Percentiles rank a stretch among this genome's conserved stretches.
Conservation (phyloP, 768 basidiomycete species). For the Mycena metata region DNA sequence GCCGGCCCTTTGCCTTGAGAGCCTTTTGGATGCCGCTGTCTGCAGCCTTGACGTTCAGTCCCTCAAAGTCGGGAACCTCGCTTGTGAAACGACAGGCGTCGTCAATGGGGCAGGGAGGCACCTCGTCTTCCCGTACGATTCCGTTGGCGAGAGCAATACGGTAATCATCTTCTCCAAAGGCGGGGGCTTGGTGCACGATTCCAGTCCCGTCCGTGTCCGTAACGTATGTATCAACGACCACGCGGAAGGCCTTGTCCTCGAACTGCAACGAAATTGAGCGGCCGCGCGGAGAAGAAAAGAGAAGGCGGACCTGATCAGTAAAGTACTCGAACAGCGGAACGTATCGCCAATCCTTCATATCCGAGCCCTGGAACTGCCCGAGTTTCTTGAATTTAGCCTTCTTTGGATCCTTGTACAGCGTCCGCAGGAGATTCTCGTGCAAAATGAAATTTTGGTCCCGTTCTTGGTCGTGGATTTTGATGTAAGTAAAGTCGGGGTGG, state of each 20-base stretch:
- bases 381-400: slow-evolving; percentile 96
- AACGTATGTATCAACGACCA: slow-evolving; percentile 93
- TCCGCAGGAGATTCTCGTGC: slow-evolving; percentile 86
- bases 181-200: slow-evolving; percentile 98
- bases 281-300: not conserved
- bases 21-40: slow-evolving; percentile 95
- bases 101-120: slow-evolving; percentile 97
- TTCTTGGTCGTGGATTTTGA: slow-evolving; percentile 96
- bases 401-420: slow-evolving; percentile 96
- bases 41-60: slow-evolving; percentile 92
- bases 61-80: slow-evolving; percentile 91
- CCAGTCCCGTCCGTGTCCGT: slow-evolving; percentile 95
- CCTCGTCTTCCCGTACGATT: slow-evolving; percentile 86
- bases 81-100: slow-evolving; percentile 90
- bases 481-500: slow-evolving; percentile 94
- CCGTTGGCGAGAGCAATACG: slow-evolving; percentile 90
- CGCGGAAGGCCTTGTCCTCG: slow-evolving; percentile 91
- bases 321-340: slow-evolving; percentile 97
- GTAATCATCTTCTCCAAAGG: slow-evolving; percentile 99
- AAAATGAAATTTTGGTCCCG: slow-evolving; percentile 91
- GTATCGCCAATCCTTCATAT: slow-evolving; percentile 98
- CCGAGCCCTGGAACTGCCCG: slow-evolving; percentile 87
- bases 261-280: slow-evolving; percentile 63
- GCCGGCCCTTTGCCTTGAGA: slow-evolving; percentile 87
- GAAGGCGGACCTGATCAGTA: slow-evolving; percentile 79